A percentile compares a stretch with the other conserved stretches of the same genome.
Conservation (phyloP, 1,284 basidiomycete genomes). For the Jaminaea rosea region DNA sequence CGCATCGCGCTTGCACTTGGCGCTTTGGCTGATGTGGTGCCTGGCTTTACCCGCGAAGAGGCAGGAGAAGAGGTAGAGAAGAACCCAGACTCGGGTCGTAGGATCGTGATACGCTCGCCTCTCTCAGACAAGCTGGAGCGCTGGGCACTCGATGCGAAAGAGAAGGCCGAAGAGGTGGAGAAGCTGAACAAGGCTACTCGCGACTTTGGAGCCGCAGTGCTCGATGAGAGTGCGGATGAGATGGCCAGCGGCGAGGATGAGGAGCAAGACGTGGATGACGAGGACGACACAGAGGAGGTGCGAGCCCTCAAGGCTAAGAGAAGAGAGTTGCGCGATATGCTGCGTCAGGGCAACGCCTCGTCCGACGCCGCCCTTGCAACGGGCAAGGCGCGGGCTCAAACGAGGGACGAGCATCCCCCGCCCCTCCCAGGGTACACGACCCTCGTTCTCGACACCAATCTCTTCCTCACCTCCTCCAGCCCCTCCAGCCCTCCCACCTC, state of each 20-base stretch:
- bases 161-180: constrained; percentile 55
- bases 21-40: constrained; percentile 61
- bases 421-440: constrained; percentile 77
- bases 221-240: too few relatives aligned
- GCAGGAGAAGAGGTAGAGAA: constrained; percentile 1
- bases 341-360: constrained; percentile 43
- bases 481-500: too few relatives aligned
- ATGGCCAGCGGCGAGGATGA: constrained; percentile 17
- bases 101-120: constrained; percentile 55
- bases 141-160: constrained; percentile 66
- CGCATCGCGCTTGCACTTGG: constrained; percentile 52
- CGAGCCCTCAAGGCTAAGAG: constrained; percentile 56
- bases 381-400: constrained; percentile 8
- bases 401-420: constrained; percentile 43
- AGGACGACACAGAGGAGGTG: constrained; percentile 26
- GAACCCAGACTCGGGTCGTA: too few relatives aligned
- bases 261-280: constrained; percentile 23
- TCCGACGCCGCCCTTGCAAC: constrained; percentile 7
- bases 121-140: constrained; percentile 62
- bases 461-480: constrained; percentile 57
- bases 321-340: constrained; percentile 55
- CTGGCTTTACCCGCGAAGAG: constrained; percentile 63
- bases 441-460: constrained; percentile 88
- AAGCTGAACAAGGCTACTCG: too few relatives aligned
- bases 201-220: too few relatives aligned